Evolutionary conservation across 2,329 filamentous ascomycete genomes (phyloP).

Genomic region (Trichoderma sp.): DNA sequence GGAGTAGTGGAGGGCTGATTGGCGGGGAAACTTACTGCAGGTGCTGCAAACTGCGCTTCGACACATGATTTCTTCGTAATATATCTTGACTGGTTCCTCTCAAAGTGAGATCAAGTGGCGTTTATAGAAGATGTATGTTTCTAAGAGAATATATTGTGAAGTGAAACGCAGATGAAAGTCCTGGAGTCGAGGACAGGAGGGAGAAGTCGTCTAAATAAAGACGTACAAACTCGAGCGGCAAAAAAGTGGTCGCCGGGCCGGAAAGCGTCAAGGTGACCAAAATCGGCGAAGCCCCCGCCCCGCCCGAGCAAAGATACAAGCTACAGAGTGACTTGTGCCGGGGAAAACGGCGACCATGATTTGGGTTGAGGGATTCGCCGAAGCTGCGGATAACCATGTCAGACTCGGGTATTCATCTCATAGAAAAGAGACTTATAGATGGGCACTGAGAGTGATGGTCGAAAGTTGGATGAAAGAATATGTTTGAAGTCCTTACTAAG

Average conservation of each 20-base stretch:
- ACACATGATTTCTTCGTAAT: constrained; percentile 55
- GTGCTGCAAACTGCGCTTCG: constrained; percentile 62
- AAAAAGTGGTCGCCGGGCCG: constrained; percentile 7
- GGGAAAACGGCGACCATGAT: constrained; percentile 6
- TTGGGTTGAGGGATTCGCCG: no score
- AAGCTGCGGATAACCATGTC: no score
- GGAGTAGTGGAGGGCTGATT: no score
- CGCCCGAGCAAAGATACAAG: constrained; percentile 10
- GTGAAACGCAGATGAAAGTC: no score
- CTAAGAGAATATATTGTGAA: no score
- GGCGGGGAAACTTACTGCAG: constrained; percentile 56
- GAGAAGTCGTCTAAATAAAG: neutral
- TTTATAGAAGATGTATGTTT: neutral
- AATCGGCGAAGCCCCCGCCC: constrained; percentile 7
- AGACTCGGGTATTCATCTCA: no score
- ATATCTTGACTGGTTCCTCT: neutral
- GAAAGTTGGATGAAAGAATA: neutral
- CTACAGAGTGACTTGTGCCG: neutral
- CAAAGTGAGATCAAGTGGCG: neutral
- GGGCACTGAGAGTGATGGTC: no score
- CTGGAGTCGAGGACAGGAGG: neutral
- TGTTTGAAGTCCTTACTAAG: neutral
- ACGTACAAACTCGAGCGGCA: neutral
- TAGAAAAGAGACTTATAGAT: no score
- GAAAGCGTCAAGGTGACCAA: neutral